phyloP scores from a whole-genome alignment of 352 stramenopile species.

The Blastocystis hominis region DNA sequence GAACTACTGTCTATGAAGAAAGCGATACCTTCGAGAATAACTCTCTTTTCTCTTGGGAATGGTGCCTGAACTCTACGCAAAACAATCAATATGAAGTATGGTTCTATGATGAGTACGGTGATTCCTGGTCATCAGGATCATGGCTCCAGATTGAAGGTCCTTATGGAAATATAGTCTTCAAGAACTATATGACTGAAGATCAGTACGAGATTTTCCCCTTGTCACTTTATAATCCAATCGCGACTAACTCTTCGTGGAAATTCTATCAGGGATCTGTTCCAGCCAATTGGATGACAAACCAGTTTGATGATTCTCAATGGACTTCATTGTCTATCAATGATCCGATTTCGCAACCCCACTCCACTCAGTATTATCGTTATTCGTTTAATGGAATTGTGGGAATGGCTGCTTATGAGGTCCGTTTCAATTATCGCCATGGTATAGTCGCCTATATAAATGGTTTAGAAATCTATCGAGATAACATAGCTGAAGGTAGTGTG shows the following conservation, averaged over 20 bases:
- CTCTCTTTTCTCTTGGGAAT: no score
- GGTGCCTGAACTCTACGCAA: neutral
- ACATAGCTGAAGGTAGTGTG: neutral
- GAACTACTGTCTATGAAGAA: no score
- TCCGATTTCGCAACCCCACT: no score
- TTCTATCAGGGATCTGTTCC: neutral
- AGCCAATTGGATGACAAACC: no score
- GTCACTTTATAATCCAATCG: neutral
- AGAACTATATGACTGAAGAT: neutral
- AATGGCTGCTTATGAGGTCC: neutral
- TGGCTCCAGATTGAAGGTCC: neutral
- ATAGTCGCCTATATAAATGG: slow-evolving; percentile 16
- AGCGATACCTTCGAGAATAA: no score
- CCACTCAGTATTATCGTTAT: slow-evolving; percentile 7
- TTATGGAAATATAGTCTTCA: slow-evolving; percentile 11
- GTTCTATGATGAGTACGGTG: neutral
- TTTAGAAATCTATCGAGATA: neutral
- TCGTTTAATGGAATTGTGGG: neutral
- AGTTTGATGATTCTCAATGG: no score
- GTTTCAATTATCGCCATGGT: neutral
- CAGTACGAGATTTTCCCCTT: neutral
- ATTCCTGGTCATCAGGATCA: neutral
- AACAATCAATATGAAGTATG: slow-evolving; percentile 9
- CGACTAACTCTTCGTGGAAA: neutral
- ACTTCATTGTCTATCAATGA: no score